Base-by-base conservation (phyloP, 495 filamentous ascomycete species). In the Neurospora intermedia region DNA sequence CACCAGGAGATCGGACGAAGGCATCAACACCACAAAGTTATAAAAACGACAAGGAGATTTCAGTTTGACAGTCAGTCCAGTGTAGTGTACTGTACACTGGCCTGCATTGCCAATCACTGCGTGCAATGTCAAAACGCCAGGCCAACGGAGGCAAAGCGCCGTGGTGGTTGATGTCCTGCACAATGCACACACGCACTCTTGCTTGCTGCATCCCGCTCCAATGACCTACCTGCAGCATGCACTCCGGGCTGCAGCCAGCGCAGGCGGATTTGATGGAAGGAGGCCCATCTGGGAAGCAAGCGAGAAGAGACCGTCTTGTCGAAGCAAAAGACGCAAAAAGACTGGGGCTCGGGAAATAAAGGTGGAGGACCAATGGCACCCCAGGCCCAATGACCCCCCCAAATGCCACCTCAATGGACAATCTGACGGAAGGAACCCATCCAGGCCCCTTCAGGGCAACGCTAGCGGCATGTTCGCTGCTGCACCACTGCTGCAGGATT, bases 81-180 rank as follows among this genome's bases (percentile, higher is more conserved):
- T 70, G 35, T 38, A 38, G 3, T 38, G 35, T 62, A 62, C 6
- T 59, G 7, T 11, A 13, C n/a, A 43, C 72, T 41, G 43, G n/a
- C 70, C 18, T 46, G 72, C 16, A 69, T 43, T 54, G 66, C 66
- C 35, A 38, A 38, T 38, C 71, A 31, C 27, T 31, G 27, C 27
- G 27, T 31, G 27, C 27, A 69, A 35, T 70, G 71, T 73, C 71
- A 69, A 74, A 74, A 76, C 74, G 74, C 72, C 74, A 72, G 72
- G 72, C 74, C 46, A 54, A 54, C 46, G 20, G 46, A 54, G 46
- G 46, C 20, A 54, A 54, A 54, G 46, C 46, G 20, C 46, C 35
- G 35, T 38, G 35, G 35, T 38, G 35, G 35, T 3, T 38, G 10
- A 5, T 54, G 46, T 54, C 46, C 46, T 54, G 46, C 46, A 54